Base-by-base conservation (phyloP, 768 basidiomycete species). In the Trametes gibbosa region DNA sequence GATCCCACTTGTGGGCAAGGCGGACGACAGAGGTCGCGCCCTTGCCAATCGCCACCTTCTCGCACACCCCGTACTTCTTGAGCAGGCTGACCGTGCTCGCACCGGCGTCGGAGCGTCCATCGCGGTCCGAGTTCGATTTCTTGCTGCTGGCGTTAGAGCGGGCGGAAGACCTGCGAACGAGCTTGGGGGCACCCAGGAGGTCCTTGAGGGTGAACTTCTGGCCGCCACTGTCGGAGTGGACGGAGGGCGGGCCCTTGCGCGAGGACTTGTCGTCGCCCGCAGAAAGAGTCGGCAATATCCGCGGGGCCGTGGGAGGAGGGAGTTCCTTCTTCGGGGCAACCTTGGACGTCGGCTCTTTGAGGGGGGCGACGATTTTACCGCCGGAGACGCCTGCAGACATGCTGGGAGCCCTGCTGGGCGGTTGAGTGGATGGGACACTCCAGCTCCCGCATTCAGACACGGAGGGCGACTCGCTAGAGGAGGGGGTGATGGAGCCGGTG, bases 1-100 rank as follows among this genome's bases (percentile, higher is more conserved):
- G 81, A 72, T 99, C 97, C 96, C 96, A 98, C 77, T 98, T 99
- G 76, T 99, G 97, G 42, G 95, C 96, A 17, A 99, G 82, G 46
- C 93, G 80, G 43, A 99, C 96, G 54, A 98, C 94, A 48, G 92
- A 93, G 24, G 97, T 99, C n/a, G 96, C 97, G 19, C 96, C 96
- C 73, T 95, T 97, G 39, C 96, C 96, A 63, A 99, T 97, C 13
- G 96, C 95, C 21, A 94, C 85, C 76, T 92, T 93, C 77, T 95
- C 93, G 73, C 95, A 98, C 13, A 97, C 86, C 32, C 96, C 97
- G 69, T 98, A 99, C 81, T 98, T 98, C 74, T 94, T 86, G 39
- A 89, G 75, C 63, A 89, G 68, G 60, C 81, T 83, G 14, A 78
- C 77, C 12, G 83, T 79, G 58, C 79, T 82, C 40, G 82, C 85